Conservation (phyloP, 1,284 basidiomycete genomes). For the Trametes sp. region DNA sequence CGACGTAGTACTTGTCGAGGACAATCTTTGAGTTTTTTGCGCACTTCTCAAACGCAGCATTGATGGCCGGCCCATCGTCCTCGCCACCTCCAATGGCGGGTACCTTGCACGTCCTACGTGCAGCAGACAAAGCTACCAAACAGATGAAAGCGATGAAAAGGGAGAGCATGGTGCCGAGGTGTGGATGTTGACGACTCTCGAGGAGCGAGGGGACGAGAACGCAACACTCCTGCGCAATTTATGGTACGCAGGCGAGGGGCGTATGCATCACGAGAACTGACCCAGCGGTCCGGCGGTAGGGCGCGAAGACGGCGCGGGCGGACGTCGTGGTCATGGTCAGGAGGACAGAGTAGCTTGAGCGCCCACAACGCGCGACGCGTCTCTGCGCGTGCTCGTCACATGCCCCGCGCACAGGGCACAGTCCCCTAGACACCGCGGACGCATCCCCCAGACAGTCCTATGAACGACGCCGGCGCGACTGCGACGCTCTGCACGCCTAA, state of each 20-base stretch:
- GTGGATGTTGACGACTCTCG: not conserved
- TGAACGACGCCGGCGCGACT: not conserved
- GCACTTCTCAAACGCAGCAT: constrained; percentile 44
- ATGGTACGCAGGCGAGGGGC: not conserved
- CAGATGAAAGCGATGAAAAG: constrained; percentile 13
- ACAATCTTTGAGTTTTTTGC: constrained; percentile 40
- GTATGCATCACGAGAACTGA: constrained; percentile 10
- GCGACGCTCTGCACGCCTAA: not conserved
- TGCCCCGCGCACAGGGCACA: no score
- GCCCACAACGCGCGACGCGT: constrained; percentile 5
- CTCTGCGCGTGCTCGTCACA: constrained; percentile 20
- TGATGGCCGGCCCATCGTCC: constrained; percentile 47
- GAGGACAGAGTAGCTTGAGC: constrained; percentile 12
- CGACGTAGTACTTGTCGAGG: constrained; percentile 48
- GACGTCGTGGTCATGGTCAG: constrained; percentile 20
- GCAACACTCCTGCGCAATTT: not conserved
- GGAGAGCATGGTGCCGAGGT: constrained; percentile 19
- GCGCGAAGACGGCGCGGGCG: not conserved
- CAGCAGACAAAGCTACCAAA: constrained; percentile 14
- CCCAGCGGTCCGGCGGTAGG: constrained; percentile 9
- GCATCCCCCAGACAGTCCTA: constrained; percentile 16
- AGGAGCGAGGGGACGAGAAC: not conserved
- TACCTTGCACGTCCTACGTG: constrained; percentile 39
- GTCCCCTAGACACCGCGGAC: not conserved
- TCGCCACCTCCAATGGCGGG: constrained; percentile 44